A percentile compares a stretch with the other conserved stretches of the same genome.
Evolutionary conservation across 163 green algal species (phyloP).

Genomic region (Coccomyxa subellipsoidea): DNA sequence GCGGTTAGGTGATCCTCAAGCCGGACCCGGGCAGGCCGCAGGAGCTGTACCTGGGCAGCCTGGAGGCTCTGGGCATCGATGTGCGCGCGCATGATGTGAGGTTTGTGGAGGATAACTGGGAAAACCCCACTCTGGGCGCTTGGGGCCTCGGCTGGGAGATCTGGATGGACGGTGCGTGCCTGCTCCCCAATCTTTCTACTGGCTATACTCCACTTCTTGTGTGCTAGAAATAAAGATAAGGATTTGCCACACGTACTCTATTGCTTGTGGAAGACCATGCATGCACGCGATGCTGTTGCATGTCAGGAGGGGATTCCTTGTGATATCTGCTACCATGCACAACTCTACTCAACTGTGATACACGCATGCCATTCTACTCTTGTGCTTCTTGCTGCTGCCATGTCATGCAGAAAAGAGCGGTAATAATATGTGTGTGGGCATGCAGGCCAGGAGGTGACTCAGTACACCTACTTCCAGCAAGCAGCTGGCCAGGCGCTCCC

Average conservation of each 20-base stretch:
- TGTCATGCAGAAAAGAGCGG: not conserved
- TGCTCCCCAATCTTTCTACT: not conserved
- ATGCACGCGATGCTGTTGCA: too few relatives aligned
- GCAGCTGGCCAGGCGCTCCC: conserved; percentile 75
- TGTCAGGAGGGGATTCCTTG: too few relatives aligned
- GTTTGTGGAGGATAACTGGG: conserved; percentile 99
- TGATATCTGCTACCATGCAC: too few relatives aligned
- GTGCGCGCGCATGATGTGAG: conserved; percentile 73
- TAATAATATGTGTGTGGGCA: not conserved
- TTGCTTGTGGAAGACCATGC: too few relatives aligned
- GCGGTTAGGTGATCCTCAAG: conserved; percentile 91
- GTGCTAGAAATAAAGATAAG: too few relatives aligned
- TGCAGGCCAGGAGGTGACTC: conserved; percentile 30
- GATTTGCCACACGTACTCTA: too few relatives aligned
- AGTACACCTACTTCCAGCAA: conserved; percentile 99
- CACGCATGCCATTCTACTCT: too few relatives aligned
- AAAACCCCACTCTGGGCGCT: conserved; percentile 91
- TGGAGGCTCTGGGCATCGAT: conserved; percentile 90
- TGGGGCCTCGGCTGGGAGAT: conserved; percentile 98
- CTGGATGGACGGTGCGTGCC: conserved; percentile 82
- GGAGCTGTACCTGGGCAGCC: conserved; percentile 92
- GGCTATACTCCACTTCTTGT: too few relatives aligned
- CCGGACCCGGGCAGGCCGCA: conserved; percentile 90
- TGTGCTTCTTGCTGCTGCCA: too few relatives aligned
- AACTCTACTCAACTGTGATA: too few relatives aligned